Evolutionary conservation across 768 basidiomycete genomes (phyloP).

Genomic region (Suillus subaureus): DNA sequence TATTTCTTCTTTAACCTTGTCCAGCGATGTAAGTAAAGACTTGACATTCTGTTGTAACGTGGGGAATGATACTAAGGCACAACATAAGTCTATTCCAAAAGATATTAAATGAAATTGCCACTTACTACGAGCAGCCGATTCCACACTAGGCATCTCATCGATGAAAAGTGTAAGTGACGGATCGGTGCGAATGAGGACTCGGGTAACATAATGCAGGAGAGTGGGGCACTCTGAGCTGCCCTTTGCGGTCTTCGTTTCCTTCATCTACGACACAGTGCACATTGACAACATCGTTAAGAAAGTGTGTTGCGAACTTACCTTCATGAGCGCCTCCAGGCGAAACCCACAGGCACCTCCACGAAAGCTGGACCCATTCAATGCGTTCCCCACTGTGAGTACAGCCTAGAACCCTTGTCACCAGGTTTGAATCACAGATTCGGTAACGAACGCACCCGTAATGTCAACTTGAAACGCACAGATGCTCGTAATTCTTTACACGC

Average conservation of each 20-base stretch:
- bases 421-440: neutral
- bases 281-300: neutral
- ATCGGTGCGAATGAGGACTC: slow-evolving; percentile 68
- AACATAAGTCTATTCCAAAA: neutral
- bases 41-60: slow-evolving; percentile 62
- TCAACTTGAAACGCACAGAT: slow-evolving; percentile 66
- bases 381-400: slow-evolving; percentile 79
- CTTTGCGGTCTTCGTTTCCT: slow-evolving; percentile 78
- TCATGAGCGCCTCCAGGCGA: slow-evolving; percentile 76
- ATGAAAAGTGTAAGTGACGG: slow-evolving; percentile 69
- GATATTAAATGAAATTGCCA: neutral
- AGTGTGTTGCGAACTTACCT: slow-evolving; percentile 50
- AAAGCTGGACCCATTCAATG: slow-evolving; percentile 79
- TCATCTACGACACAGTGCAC: slow-evolving; percentile 51
- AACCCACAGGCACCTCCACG: slow-evolving; percentile 86
- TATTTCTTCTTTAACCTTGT: slow-evolving; percentile 61
- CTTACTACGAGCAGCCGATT: slow-evolving; percentile 79
- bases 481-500: slow-evolving; percentile 70
- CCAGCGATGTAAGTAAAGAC: slow-evolving; percentile 55
- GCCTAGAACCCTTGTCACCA: slow-evolving; percentile 42
- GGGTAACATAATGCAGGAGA: slow-evolving; percentile 88
- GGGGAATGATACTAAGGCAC: slow-evolving; percentile 68
- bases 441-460: slow-evolving; percentile 57
- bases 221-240: slow-evolving; percentile 76
- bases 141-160: slow-evolving; percentile 79